Evolutionary conservation across 192 early-diverging fungal species (phyloP), one percentile per base, ranked within the genome.

Genomic region (Rhizoclosmatium globosum): DNA sequence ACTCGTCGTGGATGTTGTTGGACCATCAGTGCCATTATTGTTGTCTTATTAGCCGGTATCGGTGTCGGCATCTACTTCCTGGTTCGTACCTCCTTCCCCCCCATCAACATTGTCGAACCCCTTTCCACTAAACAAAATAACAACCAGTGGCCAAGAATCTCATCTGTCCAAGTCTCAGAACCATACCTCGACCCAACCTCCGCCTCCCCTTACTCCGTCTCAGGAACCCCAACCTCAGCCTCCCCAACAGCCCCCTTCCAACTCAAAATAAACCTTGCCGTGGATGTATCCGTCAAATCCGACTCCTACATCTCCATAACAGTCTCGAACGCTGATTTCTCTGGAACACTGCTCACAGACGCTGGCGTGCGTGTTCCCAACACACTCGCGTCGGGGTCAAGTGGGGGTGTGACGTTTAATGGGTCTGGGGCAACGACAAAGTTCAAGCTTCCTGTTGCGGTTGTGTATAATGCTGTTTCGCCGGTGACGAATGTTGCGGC

Each of bases 31-130:
- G 11, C 43, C 13, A 23, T 74, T 48, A 38, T 62, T 4, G 4
- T 74, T 47, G 9, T 74, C 15, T 45, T 74, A 9, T 45, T 74
- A 11, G 72, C 31, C 6, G 72, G 72, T 4, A 11, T 74, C 7
- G 72, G 58, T 74, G 61, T 62, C 7, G 72, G 59, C 1, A 43
- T n/a, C 9, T 74, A 62, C 44, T 74, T 74, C 45, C 44, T 74
- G 60, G 60, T 62, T 19, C 4, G 60, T 62, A 53, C 50, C 50
- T 53, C 0, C 50, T 53, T 53, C 50, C 50, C n/a, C n/a, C 17
- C 50, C 50, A 13, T 53, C 50, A 53, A 13, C 50, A 53, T 53
- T 53, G 6, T 13, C 6, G 0, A 53, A 13, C 50, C 6, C 6
- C 17, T 53, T 53, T 53, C 17, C 50, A 53, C 50, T 53, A 53